Evolutionary conservation across 192 early-diverging fungal genomes (phyloP).

Genomic region (Linnemannia schmuckeri): DNA sequence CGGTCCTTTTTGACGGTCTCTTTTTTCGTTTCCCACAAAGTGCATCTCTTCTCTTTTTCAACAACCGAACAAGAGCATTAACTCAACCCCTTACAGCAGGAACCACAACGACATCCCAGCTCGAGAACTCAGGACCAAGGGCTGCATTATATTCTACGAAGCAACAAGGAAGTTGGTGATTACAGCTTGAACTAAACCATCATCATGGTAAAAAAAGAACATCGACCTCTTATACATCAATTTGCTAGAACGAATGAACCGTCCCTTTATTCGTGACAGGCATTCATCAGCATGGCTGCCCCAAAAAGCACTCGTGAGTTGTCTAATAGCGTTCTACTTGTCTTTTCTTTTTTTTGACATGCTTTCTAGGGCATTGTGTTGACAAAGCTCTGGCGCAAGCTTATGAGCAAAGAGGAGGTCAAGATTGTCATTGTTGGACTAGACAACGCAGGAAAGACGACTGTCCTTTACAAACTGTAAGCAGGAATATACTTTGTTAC

Average conservation of each 20-base stretch:
- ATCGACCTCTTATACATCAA: not conserved
- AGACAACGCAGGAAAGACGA: constrained; percentile 82
- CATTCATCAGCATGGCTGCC: not conserved
- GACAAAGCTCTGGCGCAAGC: constrained; percentile 69
- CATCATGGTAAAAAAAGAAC: not conserved
- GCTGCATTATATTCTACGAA: not conserved
- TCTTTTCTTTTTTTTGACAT: not conserved
- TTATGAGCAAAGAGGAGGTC: constrained; percentile 72
- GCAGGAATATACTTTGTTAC: not conserved
- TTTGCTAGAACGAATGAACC: not conserved
- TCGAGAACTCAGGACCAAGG: not conserved
- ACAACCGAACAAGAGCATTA: not conserved
- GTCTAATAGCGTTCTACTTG: too few species aligned
- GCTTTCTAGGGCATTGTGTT: constrained; percentile 65
- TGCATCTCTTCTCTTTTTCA: not conserved
- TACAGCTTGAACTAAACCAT: not conserved
- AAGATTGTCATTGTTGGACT: constrained; percentile 81
- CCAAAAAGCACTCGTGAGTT: not conserved
- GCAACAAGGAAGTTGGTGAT: not conserved
- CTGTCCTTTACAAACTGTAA: constrained; percentile 72
- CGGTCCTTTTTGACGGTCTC: not conserved
- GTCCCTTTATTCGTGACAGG: not conserved
- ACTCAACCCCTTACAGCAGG: not conserved
- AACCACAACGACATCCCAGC: not conserved
- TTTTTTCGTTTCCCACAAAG: not conserved